Percentiles rank a stretch among this genome's conserved stretches.
Conservation (phyloP, 139 green algal species). For the Chlamydomonas sp. region DNA sequence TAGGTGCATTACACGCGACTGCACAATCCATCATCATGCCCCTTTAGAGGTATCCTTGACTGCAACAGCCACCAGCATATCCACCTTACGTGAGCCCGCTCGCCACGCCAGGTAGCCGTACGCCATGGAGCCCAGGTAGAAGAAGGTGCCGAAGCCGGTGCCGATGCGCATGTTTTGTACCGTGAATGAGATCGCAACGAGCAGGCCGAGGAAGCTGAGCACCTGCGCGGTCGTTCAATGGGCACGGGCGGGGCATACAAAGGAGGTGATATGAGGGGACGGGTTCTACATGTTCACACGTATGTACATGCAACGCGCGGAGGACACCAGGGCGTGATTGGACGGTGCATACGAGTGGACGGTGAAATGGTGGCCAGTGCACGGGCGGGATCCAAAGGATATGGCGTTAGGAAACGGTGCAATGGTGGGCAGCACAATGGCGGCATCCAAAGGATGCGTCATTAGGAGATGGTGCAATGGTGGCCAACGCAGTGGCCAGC, state of each 20-base stretch:
- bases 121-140: slow-evolving; percentile 7
- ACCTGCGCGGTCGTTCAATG: neutral
- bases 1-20: no score
- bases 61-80: neutral
- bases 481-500: no score
- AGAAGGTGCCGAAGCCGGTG: slow-evolving; percentile 1
- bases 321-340: neutral
- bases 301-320: no score
- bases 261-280: no score
- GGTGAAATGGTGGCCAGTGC: no score
- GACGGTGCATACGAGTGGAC: no score
- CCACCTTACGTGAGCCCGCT: slow-evolving; percentile 6
- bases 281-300: no score
- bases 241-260: neutral
- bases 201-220: neutral
- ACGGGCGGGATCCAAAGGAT: neutral
- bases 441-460: neutral
- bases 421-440: no score
- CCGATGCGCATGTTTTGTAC: neutral
- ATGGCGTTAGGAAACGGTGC: neutral
- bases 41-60: neutral
- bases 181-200: neutral
- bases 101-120: slow-evolving; percentile 9
- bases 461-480: no score
- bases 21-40: no score